Base-by-base conservation (phyloP, 495 filamentous ascomycete species). In the Pyrenula aspistea region DNA sequence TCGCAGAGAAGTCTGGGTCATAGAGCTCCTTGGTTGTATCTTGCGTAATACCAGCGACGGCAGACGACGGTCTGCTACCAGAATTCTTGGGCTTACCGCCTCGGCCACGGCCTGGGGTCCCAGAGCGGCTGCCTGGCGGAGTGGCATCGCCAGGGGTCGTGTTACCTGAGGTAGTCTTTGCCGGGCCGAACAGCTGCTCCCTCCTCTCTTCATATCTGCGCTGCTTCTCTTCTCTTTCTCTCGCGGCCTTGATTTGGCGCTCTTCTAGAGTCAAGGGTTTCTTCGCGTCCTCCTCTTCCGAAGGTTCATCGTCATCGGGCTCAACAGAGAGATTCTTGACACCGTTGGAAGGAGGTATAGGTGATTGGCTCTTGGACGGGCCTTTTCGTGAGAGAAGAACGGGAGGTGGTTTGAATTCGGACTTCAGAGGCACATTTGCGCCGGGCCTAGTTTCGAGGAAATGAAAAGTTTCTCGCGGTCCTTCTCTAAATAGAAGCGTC, bases 351-450 rank as follows among this genome's bases (percentile, higher is more conserved):
- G 77, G 69, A 2, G 77, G 73, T 4, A 36, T 79, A 75, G 31
- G 74, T 67, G 47, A 51, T 56, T 53, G 22, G 63, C 56, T 68
- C 72, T 60, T 68, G 79, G 31, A 1, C 77, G 73, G 52, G 0
- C 91, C 91, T 62, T 90, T 90, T 51, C 91, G 87, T 70, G 86
- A 90, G 2, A 96, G 81, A 2, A 96, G 73, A 54, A 85, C 91
- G 56, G 95, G 79, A 12, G 84, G 74, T 0, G 87, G 88, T 63
- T 92, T 95, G 74, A 92, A 87, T n/a, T 88, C 81, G 22, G 86
- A 78, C 57, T 88, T 81, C 3, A 93, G 72, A 0, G 90, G 89
- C 12, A 88, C 77, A 31, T 77, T 72, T 56, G 81, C 77, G 15
- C 31, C 31, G 4, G 31, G 31, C 22, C 76, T 79, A 10, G 85